These are phyloP conservation scores for Pleurotus tuber-regium DNA, from an alignment of 768 basidiomycete genomes.

Conservation along the genomic window DNA sequence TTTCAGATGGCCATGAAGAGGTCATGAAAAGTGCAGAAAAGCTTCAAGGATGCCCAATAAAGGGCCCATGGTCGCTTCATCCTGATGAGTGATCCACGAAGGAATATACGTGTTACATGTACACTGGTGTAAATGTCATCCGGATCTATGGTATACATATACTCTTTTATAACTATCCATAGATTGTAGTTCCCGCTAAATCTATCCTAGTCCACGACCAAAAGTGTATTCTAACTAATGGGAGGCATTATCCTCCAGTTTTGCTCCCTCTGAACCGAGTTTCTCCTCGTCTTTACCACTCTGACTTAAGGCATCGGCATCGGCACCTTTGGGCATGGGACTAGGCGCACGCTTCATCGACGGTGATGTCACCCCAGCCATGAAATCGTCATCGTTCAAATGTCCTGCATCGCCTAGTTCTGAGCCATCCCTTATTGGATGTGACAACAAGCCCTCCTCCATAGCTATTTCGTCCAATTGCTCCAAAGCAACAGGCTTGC, in stretches of 20 bases:
- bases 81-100: not conserved
- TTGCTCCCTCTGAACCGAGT: not conserved
- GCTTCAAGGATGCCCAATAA: conserved; percentile 41
- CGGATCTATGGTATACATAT: no score
- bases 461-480: conserved; percentile 6
- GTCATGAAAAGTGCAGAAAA: conserved; percentile 39
- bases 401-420: not conserved
- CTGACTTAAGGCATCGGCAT: not conserved
- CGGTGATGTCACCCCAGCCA: conserved; percentile 2
- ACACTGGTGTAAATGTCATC: not conserved
- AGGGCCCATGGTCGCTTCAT: conserved; percentile 24
- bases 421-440: not conserved
- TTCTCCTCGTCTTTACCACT: not conserved
- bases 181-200: no score
- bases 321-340: not conserved
- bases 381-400: conserved; percentile 1
- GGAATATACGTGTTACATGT: not conserved
- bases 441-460: conserved; percentile 12
- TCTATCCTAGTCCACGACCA: no score
- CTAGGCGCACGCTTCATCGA: conserved; percentile 4
- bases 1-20: conserved; percentile 37
- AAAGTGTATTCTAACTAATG: no score
- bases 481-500: not conserved
- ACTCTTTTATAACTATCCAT: no score
- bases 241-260: no score